Evolutionary conservation across 2,329 filamentous ascomycete species (phyloP).

Genomic region (Talaromyces funiculosus): DNA sequence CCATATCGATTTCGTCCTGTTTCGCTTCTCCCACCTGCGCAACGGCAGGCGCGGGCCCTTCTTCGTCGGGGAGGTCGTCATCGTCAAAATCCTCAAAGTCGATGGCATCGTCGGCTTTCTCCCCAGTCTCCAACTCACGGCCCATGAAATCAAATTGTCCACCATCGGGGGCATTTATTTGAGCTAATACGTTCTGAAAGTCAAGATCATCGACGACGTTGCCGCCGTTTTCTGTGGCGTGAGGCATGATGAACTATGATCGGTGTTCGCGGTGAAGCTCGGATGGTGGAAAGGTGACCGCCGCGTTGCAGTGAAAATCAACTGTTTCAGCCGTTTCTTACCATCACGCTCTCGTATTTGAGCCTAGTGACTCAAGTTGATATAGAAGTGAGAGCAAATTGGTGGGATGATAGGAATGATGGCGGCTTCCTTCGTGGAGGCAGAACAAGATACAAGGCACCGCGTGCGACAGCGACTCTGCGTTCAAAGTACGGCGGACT

Average conservation of each 20-base stretch:
- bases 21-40: conserved; percentile 19
- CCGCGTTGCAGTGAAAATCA: background rate
- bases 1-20: conserved; percentile 42
- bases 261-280: background rate
- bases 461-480: background rate
- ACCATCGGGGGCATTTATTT: conserved; percentile 33
- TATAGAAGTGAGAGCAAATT: background rate
- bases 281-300: background rate
- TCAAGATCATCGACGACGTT: conserved; percentile 32
- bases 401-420: background rate
- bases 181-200: conserved; percentile 38
- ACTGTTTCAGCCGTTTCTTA: background rate
- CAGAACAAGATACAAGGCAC: background rate
- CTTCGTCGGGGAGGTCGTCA: conserved; percentile 79
- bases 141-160: conserved; percentile 32
- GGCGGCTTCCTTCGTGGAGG: background rate
- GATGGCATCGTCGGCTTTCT: conserved; percentile 87
- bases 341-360: background rate
- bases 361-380: background rate
- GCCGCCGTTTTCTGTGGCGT: conserved; percentile 29
- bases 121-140: conserved; percentile 44
- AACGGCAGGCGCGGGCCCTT: conserved; percentile 18
- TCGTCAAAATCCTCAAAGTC: conserved; percentile 91
- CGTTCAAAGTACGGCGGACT: background rate
- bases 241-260: conserved; percentile 30